A percentile compares a stretch with the other conserved stretches of the same genome.
phyloP scores from a whole-genome alignment of 2,329 filamentous ascomycete genomes.

The Aspergillus costaricaensis region DNA sequence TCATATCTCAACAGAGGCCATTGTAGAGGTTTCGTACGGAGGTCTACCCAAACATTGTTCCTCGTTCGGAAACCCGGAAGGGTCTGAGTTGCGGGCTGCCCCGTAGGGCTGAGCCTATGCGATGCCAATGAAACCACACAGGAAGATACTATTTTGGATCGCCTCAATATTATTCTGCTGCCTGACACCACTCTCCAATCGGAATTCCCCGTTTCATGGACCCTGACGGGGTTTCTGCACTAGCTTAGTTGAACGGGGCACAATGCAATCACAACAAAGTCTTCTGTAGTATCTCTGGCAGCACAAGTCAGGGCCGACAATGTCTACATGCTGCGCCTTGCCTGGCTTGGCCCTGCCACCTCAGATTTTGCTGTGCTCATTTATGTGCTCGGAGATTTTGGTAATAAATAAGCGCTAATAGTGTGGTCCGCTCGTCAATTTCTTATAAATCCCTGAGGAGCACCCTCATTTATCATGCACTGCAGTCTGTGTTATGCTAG shows the following conservation, averaged over 20 bases:
- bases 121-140: too few relatives aligned
- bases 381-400: neutral
- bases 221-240: neutral
- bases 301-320: neutral
- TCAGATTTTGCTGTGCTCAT: neutral
- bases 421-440: neutral
- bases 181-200: neutral
- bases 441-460: neutral
- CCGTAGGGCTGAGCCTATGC: conserved; percentile 3
- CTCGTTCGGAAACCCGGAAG: neutral
- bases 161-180: neutral
- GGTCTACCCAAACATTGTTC: too few relatives aligned
- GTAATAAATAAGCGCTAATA: neutral
- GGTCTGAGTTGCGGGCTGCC: neutral
- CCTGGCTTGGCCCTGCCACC: neutral
- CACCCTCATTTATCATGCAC: neutral
- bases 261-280: neutral
- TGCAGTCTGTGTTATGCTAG: neutral
- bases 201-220: neutral
- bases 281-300: neutral
- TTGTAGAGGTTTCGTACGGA: too few relatives aligned
- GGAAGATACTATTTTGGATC: too few relatives aligned
- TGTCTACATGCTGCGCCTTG: neutral
- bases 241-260: neutral
- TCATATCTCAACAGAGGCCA: too few relatives aligned